Conservation (phyloP, 1,284 basidiomycete genomes). For the Moesziomyces parantarcticus region DNA sequence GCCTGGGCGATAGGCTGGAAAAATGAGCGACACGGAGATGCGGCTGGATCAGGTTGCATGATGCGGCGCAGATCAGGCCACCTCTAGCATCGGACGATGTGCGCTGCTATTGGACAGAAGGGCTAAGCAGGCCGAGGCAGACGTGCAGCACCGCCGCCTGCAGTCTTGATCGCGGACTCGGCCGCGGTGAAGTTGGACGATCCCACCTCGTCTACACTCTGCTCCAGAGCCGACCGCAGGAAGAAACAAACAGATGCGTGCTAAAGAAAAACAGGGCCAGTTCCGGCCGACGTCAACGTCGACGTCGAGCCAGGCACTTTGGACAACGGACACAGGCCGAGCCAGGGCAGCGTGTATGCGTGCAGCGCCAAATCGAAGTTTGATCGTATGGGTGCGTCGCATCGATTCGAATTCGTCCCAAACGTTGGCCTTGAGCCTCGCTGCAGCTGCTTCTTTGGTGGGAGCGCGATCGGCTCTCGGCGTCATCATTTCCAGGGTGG, state of each 20-base stretch:
- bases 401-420: background rate
- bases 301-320: background rate
- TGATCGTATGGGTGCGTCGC: background rate
- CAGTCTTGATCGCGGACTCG: background rate
- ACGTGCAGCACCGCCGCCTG: background rate
- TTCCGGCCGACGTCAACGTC: background rate
- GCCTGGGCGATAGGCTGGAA: too few species aligned
- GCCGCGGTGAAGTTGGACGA: too few species aligned
- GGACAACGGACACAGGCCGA: too few species aligned
- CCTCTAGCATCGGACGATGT: background rate
- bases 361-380: background rate
- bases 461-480: background rate
- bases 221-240: background rate
- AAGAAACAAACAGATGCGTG: background rate
- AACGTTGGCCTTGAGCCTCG: background rate
- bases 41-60: background rate
- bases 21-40: too few species aligned
- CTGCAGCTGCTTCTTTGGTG: background rate
- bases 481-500: too few species aligned
- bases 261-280: background rate
- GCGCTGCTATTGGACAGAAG: background rate
- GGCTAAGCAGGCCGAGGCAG: background rate
- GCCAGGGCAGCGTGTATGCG: background rate
- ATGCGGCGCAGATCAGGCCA: conserved; percentile 1
- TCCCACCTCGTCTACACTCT: background rate